Percentiles rank a stretch among this genome's conserved stretches.
phyloP scores from a whole-genome alignment of 306 rosid species.

The Quercus cerris region DNA sequence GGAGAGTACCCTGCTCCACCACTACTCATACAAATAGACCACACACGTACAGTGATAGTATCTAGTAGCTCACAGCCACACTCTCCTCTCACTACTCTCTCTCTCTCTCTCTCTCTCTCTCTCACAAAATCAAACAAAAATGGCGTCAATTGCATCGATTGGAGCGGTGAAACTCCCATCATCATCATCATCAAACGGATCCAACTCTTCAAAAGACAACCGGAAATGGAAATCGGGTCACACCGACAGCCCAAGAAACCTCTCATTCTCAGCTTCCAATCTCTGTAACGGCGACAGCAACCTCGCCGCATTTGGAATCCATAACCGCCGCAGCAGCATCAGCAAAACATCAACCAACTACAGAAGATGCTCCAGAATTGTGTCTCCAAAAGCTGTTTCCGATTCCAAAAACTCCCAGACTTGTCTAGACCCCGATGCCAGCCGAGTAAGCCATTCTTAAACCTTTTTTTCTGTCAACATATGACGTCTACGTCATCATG shows the following conservation, averaged over 20 bases:
- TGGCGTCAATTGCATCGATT: background rate
- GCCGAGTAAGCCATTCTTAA: slow-evolving; percentile 51
- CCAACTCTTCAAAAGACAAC: background rate
- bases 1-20: no score
- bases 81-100: background rate
- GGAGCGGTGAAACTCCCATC: background rate
- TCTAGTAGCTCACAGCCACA: background rate
- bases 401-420: slow-evolving; percentile 92
- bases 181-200: background rate
- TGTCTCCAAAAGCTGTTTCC: slow-evolving; percentile 84
- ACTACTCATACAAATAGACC: no score
- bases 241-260: background rate
- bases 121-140: background rate
- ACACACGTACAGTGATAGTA: no score
- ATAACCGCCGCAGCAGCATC: background rate
- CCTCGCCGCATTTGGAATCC: background rate
- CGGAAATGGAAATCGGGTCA: background rate
- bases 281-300: background rate
- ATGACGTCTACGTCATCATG: no score
- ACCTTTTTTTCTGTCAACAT: no score
- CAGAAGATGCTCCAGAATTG: slow-evolving; percentile 36
- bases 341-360: background rate
- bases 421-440: slow-evolving; percentile 97
- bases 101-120: background rate
- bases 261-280: background rate